Evolutionary conservation across 2,329 filamentous ascomycete species (phyloP), one percentile per base, ranked within the genome.

Genomic region (Ophiostoma ips): DNA sequence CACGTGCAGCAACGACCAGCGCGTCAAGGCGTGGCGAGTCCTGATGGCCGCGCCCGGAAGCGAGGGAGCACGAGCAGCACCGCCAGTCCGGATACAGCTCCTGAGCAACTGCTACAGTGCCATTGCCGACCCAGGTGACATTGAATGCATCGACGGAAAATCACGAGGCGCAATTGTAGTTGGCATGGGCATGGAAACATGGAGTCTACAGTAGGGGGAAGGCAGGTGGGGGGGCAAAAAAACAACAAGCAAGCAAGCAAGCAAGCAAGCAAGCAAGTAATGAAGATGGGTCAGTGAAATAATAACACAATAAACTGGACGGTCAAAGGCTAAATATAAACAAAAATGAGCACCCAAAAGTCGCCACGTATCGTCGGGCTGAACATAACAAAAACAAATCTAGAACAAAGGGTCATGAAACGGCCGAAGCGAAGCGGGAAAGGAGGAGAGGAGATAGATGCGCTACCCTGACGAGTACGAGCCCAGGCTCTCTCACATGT

Each of bases 71-170:
- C n/a, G n/a, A n/a, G n/a, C n/a, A n/a, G n/a, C n/a, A 30, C 24
- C 15, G 3, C 24, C 40, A 30, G 50, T 49, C 19, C 45, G 54
- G 13, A 61, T 75, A 3, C 60, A 64, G 44, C 58, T 76, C 48
- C 53, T 72, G n/a, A 69, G 67, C 24, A 70, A 77, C 53, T 59
- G 61, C 16, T 77, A 76, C 55, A 81, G 77, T 53, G 70, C 73
- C n/a, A 69, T 82, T 6, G 77, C 78, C 19, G 79, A 82, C 54
- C 66, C 76, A 1, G 76, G 75, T 3, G 75, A 72, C 47, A 50
- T 81, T 31, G 71, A 67, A 54, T 57, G 68, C 24, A 55, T 74
- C 24, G 18, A 7, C 5, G 28, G 41, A 9, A n/a, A 28, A 5
- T 13, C n/a, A 3, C 16, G 10, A 5, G n/a, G 16, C 18, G 55